Evolutionary conservation across 2,329 filamentous ascomycete genomes (phyloP).

Genomic region (Onygena corvina): DNA sequence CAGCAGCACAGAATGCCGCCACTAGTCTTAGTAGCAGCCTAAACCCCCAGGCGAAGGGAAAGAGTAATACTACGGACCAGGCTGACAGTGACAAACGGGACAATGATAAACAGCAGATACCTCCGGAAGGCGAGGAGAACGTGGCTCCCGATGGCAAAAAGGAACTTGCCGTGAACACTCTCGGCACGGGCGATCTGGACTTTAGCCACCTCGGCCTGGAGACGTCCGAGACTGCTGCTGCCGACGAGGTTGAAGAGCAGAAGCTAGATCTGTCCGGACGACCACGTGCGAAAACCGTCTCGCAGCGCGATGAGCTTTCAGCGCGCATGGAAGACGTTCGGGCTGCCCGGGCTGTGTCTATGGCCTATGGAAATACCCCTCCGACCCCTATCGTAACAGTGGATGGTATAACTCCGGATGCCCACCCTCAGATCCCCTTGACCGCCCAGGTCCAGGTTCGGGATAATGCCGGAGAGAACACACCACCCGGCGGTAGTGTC

Average conservation of each 20-base stretch:
- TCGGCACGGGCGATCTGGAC: constrained; percentile 79
- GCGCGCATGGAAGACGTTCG: constrained; percentile 48
- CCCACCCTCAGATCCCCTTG: constrained; percentile 20
- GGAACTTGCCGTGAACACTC: constrained; percentile 71
- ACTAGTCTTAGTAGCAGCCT: constrained; percentile 59
- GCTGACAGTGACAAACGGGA: constrained; percentile 24
- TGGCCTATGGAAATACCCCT: constrained; percentile 41
- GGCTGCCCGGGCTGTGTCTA: constrained; percentile 49
- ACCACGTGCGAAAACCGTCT: constrained; percentile 28
- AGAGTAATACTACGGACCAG: constrained; percentile 25
- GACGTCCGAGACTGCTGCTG: constrained; percentile 25
- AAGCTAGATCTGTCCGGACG: constrained; percentile 24
- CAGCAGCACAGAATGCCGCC: constrained; percentile 84
- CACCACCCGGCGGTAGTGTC: constrained; percentile 53
- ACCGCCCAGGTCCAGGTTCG: constrained; percentile 13
- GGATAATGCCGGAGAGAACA: constrained; percentile 44
- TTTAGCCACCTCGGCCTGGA: constrained; percentile 74
- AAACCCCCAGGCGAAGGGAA: constrained; percentile 39
- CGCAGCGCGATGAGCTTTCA: constrained; percentile 39
- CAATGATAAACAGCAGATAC: constrained; percentile 20
- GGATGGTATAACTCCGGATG: constrained; percentile 25
- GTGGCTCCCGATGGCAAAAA: constrained; percentile 39
- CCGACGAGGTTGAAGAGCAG: constrained; percentile 29
- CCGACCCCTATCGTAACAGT: constrained; percentile 26
- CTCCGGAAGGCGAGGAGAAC: constrained; percentile 22